Evolutionary conservation across 441 rosid species (phyloP).

Genomic region (Euphorbia corollata): DNA sequence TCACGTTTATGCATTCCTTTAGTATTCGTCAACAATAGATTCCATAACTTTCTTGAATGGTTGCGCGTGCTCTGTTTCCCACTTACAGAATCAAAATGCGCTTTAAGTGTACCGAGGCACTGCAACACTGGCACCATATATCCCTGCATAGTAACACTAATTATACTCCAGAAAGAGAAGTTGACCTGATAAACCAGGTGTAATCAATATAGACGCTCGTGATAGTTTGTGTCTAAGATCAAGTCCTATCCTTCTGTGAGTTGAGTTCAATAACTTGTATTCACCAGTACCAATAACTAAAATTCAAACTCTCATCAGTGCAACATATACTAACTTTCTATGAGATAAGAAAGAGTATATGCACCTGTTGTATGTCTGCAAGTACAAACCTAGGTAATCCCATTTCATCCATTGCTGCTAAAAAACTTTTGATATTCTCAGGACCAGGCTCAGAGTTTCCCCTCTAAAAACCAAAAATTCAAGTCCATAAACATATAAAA

Average conservation of each 20-base stretch:
- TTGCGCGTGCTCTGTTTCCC: conserved; percentile 34
- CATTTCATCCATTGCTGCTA: conserved; percentile 46
- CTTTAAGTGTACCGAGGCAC: conserved; percentile 62
- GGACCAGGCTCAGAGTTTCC: conserved; percentile 25
- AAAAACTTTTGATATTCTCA: conserved; percentile 36
- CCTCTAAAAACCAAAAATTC: conserved; percentile 21
- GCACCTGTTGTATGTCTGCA: conserved; percentile 55
- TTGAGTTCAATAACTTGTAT: too few relatives aligned
- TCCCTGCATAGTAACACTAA: conserved; percentile 50
- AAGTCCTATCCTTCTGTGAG: too few relatives aligned
- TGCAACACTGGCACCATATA: conserved; percentile 64
- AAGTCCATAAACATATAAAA: conserved; percentile 11
- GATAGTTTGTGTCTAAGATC: too few relatives aligned
- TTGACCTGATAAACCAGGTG: background rate
- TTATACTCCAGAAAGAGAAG: conserved; percentile 7
- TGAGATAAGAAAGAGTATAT: background rate
- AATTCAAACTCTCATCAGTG: conserved; percentile 8
- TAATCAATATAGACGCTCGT: background rate
- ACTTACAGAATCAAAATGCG: conserved; percentile 36
- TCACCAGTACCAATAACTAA: background rate
- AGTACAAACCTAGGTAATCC: conserved; percentile 48
- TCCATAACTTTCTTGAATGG: conserved; percentile 51
- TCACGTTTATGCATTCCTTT: conserved; percentile 14
- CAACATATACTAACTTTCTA: background rate
- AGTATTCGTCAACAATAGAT: conserved; percentile 34